Base-by-base conservation (phyloP, 2,329 filamentous ascomycete genomes). In the Talaromyces verruculosus region DNA sequence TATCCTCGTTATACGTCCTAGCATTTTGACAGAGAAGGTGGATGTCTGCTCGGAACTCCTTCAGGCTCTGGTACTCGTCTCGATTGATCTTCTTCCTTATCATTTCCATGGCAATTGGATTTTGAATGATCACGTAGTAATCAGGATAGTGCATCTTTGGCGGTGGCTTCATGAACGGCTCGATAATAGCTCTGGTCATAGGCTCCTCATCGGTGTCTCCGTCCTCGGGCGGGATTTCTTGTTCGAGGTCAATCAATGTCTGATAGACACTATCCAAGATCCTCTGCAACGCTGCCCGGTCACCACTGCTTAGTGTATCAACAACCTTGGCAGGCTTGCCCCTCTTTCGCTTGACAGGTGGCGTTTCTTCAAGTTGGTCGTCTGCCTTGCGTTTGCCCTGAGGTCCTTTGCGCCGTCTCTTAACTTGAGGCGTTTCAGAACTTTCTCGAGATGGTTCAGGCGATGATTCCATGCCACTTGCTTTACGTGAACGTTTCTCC, bases 61-160 rank as follows among this genome's bases (percentile, higher is more conserved):
- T 88, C 67, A 97, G 80, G 73, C 86, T 90, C 71, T 87, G 88
- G 78, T 99, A 99, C 75, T 97, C 92, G 74, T 96, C 92, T 79
- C 92, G 94, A 83, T 97, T 97, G 81, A 99, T 97, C 83, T 92
- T 94, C 76, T 90, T 91, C 76, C 92, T 88, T 74, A 99, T 97
- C 77, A 93, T 89, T 72, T 97, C 95, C 91, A 98, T 97, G 75
- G 91, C 94, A 74, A 99, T 97, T 0, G 95, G 95, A 64, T 89
- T 90, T 75, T 90, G 87, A 77, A 99, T 99, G 77, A 97, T 88
- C 75, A 94, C 82, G 77, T 97, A 99, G 82, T 99, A 99, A 76
- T 98, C 93, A 30, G 92, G 91, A 75, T 96, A 99, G 67, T 94
- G 89, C 67, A 89, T 89, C 81, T 92, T 96, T 47, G 92, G 90